Conservation (phyloP, 2,329 filamentous ascomycete species). For the Nigrospora osmanthi region DNA sequence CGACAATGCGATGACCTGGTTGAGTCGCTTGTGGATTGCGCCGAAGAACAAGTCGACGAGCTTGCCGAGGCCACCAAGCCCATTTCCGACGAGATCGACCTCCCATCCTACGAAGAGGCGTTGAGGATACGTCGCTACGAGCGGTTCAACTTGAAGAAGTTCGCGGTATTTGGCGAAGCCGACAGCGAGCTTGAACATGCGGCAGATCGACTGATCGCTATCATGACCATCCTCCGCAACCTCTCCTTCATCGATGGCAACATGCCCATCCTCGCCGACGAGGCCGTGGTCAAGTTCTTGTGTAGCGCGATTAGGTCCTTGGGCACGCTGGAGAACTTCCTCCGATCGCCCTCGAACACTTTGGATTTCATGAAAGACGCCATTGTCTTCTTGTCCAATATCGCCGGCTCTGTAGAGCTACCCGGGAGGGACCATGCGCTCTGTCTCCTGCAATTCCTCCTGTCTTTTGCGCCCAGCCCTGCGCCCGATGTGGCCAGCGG, state of each 20-base stretch:
- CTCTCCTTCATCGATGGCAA: slow-evolving; percentile 77
- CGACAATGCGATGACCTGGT: slow-evolving; percentile 79
- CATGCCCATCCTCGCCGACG: slow-evolving; percentile 65
- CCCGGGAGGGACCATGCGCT: slow-evolving; percentile 81
- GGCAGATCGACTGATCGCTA: slow-evolving; percentile 79
- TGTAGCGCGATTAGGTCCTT: slow-evolving; percentile 78
- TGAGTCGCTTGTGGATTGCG: slow-evolving; percentile 83
- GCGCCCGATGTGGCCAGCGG: slow-evolving; percentile 50
- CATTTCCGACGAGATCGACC: slow-evolving; percentile 76
- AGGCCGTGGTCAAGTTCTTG: slow-evolving; percentile 73
- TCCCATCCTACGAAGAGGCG: slow-evolving; percentile 83
- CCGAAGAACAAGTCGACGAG: slow-evolving; percentile 77
- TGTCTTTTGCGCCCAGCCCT: slow-evolving; percentile 81
- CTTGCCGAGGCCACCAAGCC: slow-evolving; percentile 80
- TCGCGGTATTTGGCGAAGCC: slow-evolving; percentile 64
- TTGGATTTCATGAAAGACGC: slow-evolving; percentile 97
- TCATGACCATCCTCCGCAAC: slow-evolving; percentile 88
- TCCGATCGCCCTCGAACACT: slow-evolving; percentile 76
- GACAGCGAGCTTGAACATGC: slow-evolving; percentile 80
- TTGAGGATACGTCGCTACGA: slow-evolving; percentile 71
- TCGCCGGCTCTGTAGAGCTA: slow-evolving; percentile 71
- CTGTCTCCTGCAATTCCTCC: slow-evolving; percentile 78
- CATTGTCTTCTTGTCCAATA: slow-evolving; percentile 82
- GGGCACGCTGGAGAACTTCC: slow-evolving; percentile 79
- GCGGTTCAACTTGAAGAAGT: slow-evolving; percentile 61